Evolutionary conservation across 768 basidiomycete species (phyloP), one percentile per base, ranked within the genome.

Genomic region (Kwoniella sp.): DNA sequence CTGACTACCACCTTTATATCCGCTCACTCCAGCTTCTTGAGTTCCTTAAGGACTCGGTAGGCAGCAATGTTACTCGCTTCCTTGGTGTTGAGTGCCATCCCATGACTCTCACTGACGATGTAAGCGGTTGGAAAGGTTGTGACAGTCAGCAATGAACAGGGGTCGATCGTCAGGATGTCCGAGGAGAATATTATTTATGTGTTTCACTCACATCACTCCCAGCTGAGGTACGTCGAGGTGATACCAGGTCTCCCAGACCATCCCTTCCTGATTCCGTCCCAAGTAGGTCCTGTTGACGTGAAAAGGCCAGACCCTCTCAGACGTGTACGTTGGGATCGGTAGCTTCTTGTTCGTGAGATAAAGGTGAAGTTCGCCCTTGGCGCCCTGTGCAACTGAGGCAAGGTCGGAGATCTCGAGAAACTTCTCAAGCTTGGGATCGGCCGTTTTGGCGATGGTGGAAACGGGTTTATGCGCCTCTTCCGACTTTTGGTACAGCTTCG

Each of bases 21-120:
- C n/a, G 41, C 41, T 45, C 20, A 45, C 5, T 45, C 41, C 13
- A 54, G 17, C 50, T 34, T 31, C 29, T 37, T 61, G 8, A 61
- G n/a, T 28, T 61, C 34, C 38, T 61, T 26, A n/a, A 61, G 25
- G 22, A 29, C 60, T 4, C 37, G 51, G 20, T 61, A 61, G 1
- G 60, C 60, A 23, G 60, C 60, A 37, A 61, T 61, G 25, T 61
- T 61, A 13, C 60, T 37, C 13, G 60, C 60, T 12, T 61, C 60
- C 53, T 61, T 61, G 34, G 52, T 38, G 20, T 61, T 61, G 11
- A 20, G 52, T 4, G 50, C 51, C 2, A 54, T 30, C 25, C 60
- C 60, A 45, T 61, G 51, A 26, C 26, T 52, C 23, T 52, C 51
- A 38, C 51, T 61, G 41, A 9, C 20, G 34, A 37, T 37, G 34